A percentile compares a stretch with the other conserved stretches of the same genome.
These are phyloP conservation scores for Fusarium albidum DNA, from an alignment of 2,329 filamentous ascomycete genomes.

Conservation along the genomic window DNA sequence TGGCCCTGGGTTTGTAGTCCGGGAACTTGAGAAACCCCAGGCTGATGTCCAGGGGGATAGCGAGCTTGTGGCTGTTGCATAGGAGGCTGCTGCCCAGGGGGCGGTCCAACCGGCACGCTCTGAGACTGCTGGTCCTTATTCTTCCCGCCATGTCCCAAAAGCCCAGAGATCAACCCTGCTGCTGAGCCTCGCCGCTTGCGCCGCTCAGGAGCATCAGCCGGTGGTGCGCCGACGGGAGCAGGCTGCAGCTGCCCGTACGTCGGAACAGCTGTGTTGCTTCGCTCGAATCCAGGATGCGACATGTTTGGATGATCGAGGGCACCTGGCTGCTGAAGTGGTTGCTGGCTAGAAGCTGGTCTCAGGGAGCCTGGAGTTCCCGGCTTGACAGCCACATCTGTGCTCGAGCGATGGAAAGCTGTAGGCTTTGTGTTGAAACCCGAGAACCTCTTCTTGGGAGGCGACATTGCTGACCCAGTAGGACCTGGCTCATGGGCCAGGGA, in stretches of 20 bases:
- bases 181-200: slow-evolving; percentile 43
- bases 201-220: slow-evolving; percentile 24
- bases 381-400: slow-evolving; percentile 20
- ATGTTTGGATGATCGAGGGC: slow-evolving; percentile 22
- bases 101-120: not conserved
- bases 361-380: slow-evolving; percentile 30
- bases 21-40: slow-evolving; percentile 11
- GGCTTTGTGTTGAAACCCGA: slow-evolving; percentile 48
- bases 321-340: slow-evolving; percentile 17
- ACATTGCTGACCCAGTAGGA: slow-evolving; percentile 13
- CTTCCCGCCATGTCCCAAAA: slow-evolving; percentile 40
- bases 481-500: slow-evolving; percentile 34
- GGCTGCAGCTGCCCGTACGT: slow-evolving; percentile 28
- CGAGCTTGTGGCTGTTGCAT: slow-evolving; percentile 14
- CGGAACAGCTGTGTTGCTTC: slow-evolving; percentile 37
- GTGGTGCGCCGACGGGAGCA: slow-evolving; percentile 1
- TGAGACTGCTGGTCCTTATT: slow-evolving; percentile 27
- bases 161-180: slow-evolving; percentile 41
- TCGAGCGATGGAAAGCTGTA: slow-evolving; percentile 42
- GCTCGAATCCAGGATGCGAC: slow-evolving; percentile 25
- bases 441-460: slow-evolving; percentile 54
- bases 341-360: slow-evolving; percentile 27
- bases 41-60: slow-evolving; percentile 13
- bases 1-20: slow-evolving; percentile 6
- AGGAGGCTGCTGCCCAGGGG: slow-evolving; percentile 24